Percentiles rank a stretch among this genome's conserved stretches.
These are phyloP conservation scores for Crataegus laevigata DNA, from an alignment of 306 rosid genomes.

Conservation along the genomic window DNA sequence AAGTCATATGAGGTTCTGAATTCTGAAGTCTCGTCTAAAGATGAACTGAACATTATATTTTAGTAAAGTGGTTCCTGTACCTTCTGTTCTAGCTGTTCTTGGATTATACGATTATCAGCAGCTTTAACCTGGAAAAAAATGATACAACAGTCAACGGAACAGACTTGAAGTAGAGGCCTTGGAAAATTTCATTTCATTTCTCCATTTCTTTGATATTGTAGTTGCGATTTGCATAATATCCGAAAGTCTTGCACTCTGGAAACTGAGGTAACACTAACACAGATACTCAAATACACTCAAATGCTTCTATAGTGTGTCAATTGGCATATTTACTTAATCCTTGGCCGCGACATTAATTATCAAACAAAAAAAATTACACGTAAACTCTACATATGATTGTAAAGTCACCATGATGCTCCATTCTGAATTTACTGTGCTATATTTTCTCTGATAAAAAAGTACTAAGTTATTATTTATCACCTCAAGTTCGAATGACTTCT, in stretches of 20 bases:
- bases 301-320: background rate
- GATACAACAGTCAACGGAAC: conserved; percentile 6
- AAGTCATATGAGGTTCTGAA: conserved; percentile 19
- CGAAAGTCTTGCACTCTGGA: background rate
- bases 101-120: conserved; percentile 92
- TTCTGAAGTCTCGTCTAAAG: background rate
- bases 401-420: background rate
- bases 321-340: background rate
- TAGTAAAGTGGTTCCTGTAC: conserved; percentile 26
- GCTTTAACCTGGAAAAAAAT: conserved; percentile 65
- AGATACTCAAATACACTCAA: background rate
- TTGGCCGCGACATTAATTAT: background rate
- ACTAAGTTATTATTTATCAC: conserved; percentile 36
- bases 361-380: background rate
- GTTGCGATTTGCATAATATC: background rate
- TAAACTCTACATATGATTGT: background rate
- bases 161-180: conserved; percentile 1
- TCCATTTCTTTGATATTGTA: background rate
- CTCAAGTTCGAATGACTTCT: conserved; percentile 97
- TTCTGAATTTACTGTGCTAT: background rate
- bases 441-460: conserved; percentile 6
- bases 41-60: conserved; percentile 1
- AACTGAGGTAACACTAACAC: background rate
- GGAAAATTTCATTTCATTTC: background rate
- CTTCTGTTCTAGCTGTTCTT: conserved; percentile 89